These are phyloP conservation scores for Pleurotus cornucopiae DNA, from an alignment of 768 basidiomycete species.

Conservation along the genomic window DNA sequence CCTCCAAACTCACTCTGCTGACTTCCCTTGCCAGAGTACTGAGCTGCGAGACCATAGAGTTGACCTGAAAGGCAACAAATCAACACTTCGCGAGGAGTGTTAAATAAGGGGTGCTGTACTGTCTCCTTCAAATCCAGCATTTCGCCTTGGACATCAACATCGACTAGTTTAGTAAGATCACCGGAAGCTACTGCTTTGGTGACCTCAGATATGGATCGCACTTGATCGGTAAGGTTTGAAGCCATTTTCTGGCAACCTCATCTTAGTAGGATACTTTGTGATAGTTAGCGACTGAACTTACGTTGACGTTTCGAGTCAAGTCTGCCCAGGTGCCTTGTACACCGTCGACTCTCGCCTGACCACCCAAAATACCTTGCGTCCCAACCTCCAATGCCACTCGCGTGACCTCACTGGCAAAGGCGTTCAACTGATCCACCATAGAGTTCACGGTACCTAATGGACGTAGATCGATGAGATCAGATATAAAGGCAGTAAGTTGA, in stretches of 20 bases:
- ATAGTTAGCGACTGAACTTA: slow-evolving; percentile 28
- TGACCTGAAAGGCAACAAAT: slow-evolving; percentile 20
- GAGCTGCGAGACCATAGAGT: slow-evolving; percentile 66
- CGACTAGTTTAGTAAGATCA: slow-evolving; percentile 78
- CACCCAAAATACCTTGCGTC: slow-evolving; percentile 84
- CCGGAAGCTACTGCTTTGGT: slow-evolving; percentile 86
- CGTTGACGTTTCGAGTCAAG: slow-evolving; percentile 86
- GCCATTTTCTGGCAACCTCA: slow-evolving; percentile 70
- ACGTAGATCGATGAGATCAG: background rate
- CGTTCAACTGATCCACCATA: slow-evolving; percentile 87
- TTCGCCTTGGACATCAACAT: slow-evolving; percentile 92
- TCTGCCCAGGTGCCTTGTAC: slow-evolving; percentile 95
- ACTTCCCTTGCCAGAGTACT: slow-evolving; percentile 58
- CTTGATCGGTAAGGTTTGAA: slow-evolving; percentile 79
- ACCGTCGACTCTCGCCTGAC: slow-evolving; percentile 84
- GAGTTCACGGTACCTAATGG: slow-evolving; percentile 68
- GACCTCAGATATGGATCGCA: slow-evolving; percentile 88
- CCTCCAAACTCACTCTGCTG: slow-evolving; percentile 70
- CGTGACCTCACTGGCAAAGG: slow-evolving; percentile 79
- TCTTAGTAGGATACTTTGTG: background rate
- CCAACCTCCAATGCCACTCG: slow-evolving; percentile 86
- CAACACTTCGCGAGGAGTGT: background rate
- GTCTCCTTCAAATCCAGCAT: slow-evolving; percentile 84
- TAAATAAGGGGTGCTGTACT: slow-evolving; percentile 26
- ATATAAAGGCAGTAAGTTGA: background rate